Base-by-base conservation (phyloP, 345 rosid genomes). In the Arabidopsis arenosa region DNA sequence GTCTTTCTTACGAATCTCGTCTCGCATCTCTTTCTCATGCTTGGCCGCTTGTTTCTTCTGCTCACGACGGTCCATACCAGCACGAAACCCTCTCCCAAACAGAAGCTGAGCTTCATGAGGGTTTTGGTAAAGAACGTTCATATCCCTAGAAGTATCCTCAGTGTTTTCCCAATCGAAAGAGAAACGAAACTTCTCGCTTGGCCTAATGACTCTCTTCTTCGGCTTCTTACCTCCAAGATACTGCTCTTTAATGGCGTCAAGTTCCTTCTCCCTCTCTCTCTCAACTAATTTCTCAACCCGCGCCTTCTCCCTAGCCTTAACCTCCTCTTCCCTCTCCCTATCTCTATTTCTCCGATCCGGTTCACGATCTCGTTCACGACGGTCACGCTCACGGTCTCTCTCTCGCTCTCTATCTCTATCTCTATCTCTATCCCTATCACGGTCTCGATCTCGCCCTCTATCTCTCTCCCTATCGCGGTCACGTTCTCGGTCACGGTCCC, bases 111-210 rank as follows among this genome's bases (percentile, higher is more conserved):
- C 97, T 80, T 95, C 97, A 63, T 95, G 97, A 82, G 97, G 97
- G 85, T 88, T 92, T 65, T 89, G 97, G 81, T 90, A 90, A 70
- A 95, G 81, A 17, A 80, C 47, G 79, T 92, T 95, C 92, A 90
- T 86, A 59, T 95, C 97, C 51, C 97, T 72, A 0, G 97, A 95
- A 1, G 97, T 95, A 59, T 92, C 99, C 79, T 95, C 97, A 0
- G 95, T 92, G 81, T 89, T 87, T 70, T 89, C 97, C 99, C 97
- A 95, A 75, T 95, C 99, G 58, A 95, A 92, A 8, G 97, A 92
- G 81, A 92, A 92, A 45, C 97, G 84, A 54, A 95, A 95, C 83
- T 92, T 92, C 88, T 90, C 96, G 55, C 96, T 89, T 6, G 97
- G 97, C 72, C 89, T 88, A 9, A 92, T 90, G 6, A 94, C 99